Conservation (phyloP, 768 basidiomycete genomes). For the Mrakia hoshinonis region DNA sequence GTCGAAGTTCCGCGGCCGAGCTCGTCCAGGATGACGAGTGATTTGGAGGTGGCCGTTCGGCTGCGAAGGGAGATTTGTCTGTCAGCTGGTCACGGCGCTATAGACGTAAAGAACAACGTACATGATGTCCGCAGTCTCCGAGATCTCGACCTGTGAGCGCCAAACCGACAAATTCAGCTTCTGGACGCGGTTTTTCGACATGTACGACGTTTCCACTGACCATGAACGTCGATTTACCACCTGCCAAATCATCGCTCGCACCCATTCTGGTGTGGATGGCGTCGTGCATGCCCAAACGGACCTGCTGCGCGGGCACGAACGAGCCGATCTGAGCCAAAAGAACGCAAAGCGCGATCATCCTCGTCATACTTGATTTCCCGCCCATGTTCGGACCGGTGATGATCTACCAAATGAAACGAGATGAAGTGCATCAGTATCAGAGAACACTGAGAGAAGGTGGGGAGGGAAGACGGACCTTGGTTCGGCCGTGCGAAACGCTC, state of each 20-base stretch:
- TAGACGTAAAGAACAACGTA: too few relatives aligned
- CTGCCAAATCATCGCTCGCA: slow-evolving; percentile 76
- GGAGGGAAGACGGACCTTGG: slow-evolving; percentile 47
- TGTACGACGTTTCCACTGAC: not conserved
- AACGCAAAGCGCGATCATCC: slow-evolving; percentile 65
- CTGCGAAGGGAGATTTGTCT: too few relatives aligned
- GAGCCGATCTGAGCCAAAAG: slow-evolving; percentile 72
- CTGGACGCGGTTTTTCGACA: not conserved
- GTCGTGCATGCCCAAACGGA: slow-evolving; percentile 70
- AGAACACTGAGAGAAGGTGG: slow-evolving; percentile 74
- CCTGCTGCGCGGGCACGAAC: slow-evolving; percentile 68
- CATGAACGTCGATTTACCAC: slow-evolving; percentile 61
- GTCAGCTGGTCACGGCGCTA: too few relatives aligned
- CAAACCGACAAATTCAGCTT: not conserved
- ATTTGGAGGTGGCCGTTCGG: slow-evolving; percentile 59
- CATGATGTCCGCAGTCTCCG: slow-evolving; percentile 78
- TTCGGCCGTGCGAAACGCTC: slow-evolving; percentile 36
- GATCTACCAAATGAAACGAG: slow-evolving; percentile 32
- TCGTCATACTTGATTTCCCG: slow-evolving; percentile 48
- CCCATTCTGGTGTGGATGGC: slow-evolving; percentile 85
- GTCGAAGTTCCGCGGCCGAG: slow-evolving; percentile 84
- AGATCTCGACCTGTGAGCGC: slow-evolving; percentile 82
- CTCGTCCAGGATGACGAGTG: slow-evolving; percentile 78
- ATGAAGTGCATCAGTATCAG: slow-evolving; percentile 43
- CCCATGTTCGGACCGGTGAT: slow-evolving; percentile 48